These are phyloP conservation scores for Solidago caesia DNA, from an alignment of 129 eudicot species.

Conservation along the genomic window DNA sequence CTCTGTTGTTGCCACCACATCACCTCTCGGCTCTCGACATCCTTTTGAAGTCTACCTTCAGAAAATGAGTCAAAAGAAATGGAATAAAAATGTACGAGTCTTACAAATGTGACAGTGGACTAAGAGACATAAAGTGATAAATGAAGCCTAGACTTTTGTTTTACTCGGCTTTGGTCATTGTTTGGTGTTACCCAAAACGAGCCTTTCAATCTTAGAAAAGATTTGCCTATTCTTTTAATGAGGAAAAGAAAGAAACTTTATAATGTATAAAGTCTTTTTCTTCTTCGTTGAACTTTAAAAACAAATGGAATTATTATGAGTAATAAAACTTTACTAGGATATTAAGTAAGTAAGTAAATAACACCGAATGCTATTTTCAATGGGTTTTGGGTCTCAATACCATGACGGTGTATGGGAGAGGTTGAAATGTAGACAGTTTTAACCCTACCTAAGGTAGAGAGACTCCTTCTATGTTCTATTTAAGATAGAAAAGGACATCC, in stretches of 20 bases:
- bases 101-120: conserved; percentile 4
- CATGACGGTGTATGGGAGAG: too few relatives aligned
- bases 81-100: conserved; percentile 15
- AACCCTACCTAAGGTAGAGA: too few relatives aligned
- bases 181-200: conserved; percentile 24
- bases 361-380: too few relatives aligned
- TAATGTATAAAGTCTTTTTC: background rate
- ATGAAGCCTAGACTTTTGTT: conserved; percentile 10
- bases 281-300: background rate
- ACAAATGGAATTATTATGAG: too few relatives aligned
- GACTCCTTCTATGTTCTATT: too few relatives aligned
- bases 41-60: background rate
- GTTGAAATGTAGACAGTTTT: too few relatives aligned
- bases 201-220: conserved; percentile 15
- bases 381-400: too few relatives aligned
- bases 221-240: conserved; percentile 1
- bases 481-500: too few relatives aligned
- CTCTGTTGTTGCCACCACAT: too few relatives aligned
- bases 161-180: conserved; percentile 12
- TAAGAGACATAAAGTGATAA: conserved; percentile 19
- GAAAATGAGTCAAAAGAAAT: conserved; percentile 2
- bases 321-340: too few relatives aligned
- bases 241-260: background rate
- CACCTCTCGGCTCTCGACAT: too few relatives aligned
- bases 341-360: too few relatives aligned